These are phyloP conservation scores for Cercophora sp. DNA, from an alignment of 495 filamentous ascomycete species.

Conservation along the genomic window DNA sequence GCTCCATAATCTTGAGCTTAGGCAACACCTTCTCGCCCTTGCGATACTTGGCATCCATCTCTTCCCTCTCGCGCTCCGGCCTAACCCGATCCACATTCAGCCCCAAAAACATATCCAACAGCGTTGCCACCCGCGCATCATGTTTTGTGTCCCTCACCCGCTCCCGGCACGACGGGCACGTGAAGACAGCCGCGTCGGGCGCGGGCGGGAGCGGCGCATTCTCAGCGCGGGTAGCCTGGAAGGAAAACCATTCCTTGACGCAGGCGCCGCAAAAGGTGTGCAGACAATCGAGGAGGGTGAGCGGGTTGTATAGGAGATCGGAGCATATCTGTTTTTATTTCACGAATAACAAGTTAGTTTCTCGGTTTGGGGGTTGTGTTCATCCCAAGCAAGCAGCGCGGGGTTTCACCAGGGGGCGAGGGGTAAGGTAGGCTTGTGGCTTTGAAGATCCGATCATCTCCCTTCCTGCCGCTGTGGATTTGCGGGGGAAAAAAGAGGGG, in stretches of 20 bases:
- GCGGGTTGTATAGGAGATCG: constrained; percentile 89
- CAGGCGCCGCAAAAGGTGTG: constrained; percentile 97
- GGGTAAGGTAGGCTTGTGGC: too few relatives aligned
- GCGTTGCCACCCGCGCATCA: constrained; percentile 77
- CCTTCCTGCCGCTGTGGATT: neutral
- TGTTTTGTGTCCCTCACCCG: constrained; percentile 74
- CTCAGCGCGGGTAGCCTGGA: constrained; percentile 46
- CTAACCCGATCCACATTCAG: constrained; percentile 69
- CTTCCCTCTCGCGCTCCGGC: constrained; percentile 63
- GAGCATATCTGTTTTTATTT: constrained; percentile 90
- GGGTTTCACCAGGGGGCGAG: too few relatives aligned
- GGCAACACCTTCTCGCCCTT: constrained; percentile 73
- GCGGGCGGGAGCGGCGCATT: constrained; percentile 38
- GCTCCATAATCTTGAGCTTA: constrained; percentile 41
- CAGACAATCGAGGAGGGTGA: constrained; percentile 94
- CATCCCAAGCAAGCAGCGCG: too few relatives aligned
- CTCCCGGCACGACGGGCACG: constrained; percentile 90
- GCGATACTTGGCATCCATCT: constrained; percentile 65
- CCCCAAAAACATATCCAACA: constrained; percentile 74
- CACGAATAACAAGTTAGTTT: too few relatives aligned
- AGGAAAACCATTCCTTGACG: constrained; percentile 89
- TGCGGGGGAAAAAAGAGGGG: neutral
- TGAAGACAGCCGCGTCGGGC: constrained; percentile 57
- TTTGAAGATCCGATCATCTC: too few relatives aligned
- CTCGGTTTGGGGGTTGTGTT: too few relatives aligned